A percentile compares a stretch with the other conserved stretches of the same genome.
Conservation (phyloP, 2,329 filamentous ascomycete species). For the Colletotrichum sublineola region DNA sequence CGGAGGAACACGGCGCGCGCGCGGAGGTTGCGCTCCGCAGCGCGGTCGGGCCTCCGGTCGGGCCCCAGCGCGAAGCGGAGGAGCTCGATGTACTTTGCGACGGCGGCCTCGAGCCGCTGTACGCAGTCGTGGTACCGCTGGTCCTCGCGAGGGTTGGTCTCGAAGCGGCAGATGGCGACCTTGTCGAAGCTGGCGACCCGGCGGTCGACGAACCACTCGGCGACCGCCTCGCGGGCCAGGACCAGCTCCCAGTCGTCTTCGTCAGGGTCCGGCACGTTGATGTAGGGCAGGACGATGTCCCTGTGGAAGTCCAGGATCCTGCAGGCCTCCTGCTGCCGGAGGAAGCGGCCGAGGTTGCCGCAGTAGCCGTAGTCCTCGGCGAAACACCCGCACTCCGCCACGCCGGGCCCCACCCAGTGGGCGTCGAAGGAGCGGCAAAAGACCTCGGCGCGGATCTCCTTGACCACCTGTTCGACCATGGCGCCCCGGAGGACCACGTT, state of each 20-base stretch:
- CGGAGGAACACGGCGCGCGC: conserved; percentile 11
- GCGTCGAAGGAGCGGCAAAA: conserved; percentile 4
- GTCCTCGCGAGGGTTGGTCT: conserved; percentile 1
- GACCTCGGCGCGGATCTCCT: conserved; percentile 3
- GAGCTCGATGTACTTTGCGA: not conserved
- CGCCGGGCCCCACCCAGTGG: not conserved
- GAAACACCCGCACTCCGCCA: not conserved
- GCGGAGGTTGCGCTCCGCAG: not conserved
- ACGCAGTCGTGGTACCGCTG: conserved; percentile 1
- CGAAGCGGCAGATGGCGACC: not conserved
- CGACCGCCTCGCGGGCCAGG: not conserved
- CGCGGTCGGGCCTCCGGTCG: not conserved
- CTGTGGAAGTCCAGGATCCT: conserved; percentile 1
- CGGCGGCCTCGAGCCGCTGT: conserved; percentile 4
- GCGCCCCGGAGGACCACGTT: not conserved
- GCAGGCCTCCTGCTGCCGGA: conserved; percentile 4
- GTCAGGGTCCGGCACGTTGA: conserved; percentile 5
- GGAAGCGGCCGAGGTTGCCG: conserved; percentile 8
- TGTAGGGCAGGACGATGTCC: conserved; percentile 1
- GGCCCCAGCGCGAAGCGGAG: not conserved
- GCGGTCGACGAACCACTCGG: conserved; percentile 2
- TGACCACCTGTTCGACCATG: not conserved
- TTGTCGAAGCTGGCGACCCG: not conserved
- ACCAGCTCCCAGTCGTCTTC: not conserved
- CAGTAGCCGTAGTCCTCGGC: conserved; percentile 4